Evolutionary conservation across 129 eudicot genomes (phyloP).

Genomic region (Helianthus annuus): DNA sequence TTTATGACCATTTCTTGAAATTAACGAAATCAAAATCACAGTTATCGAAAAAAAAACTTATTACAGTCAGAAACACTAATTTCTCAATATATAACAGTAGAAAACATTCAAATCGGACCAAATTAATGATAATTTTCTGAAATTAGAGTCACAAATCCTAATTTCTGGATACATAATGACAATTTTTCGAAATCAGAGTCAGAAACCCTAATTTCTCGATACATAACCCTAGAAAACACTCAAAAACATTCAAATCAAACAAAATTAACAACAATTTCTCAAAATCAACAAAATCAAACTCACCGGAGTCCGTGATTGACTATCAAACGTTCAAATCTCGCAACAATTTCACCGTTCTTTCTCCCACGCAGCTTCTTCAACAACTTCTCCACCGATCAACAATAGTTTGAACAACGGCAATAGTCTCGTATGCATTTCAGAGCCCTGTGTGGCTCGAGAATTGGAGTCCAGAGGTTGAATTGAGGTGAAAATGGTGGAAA

Average conservation of each 20-base stretch:
- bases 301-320: conserved; percentile 21
- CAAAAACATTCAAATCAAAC: too few species aligned
- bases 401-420: conserved; percentile 42
- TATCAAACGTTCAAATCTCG: conserved; percentile 18
- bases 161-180: too few species aligned
- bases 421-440: conserved; percentile 62
- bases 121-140: neutral
- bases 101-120: neutral
- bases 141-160: too few species aligned
- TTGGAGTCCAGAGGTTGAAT: neutral
- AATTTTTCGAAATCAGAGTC: neutral
- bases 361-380: conserved; percentile 69
- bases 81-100: too few species aligned
- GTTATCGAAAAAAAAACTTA: too few species aligned
- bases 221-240: too few species aligned
- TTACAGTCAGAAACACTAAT: too few species aligned
- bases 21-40: neutral
- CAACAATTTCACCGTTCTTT: conserved; percentile 40
- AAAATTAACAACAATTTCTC: too few species aligned
- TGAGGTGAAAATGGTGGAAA: neutral
- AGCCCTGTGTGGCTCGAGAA: conserved; percentile 46
- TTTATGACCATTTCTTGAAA: neutral
- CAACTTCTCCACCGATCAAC: conserved; percentile 58
- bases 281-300: conserved; percentile 4
- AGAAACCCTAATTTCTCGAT: too few species aligned